phyloP scores from a whole-genome alignment of 2,329 filamentous ascomycete genomes.

The Cladobotryum protrusum region DNA sequence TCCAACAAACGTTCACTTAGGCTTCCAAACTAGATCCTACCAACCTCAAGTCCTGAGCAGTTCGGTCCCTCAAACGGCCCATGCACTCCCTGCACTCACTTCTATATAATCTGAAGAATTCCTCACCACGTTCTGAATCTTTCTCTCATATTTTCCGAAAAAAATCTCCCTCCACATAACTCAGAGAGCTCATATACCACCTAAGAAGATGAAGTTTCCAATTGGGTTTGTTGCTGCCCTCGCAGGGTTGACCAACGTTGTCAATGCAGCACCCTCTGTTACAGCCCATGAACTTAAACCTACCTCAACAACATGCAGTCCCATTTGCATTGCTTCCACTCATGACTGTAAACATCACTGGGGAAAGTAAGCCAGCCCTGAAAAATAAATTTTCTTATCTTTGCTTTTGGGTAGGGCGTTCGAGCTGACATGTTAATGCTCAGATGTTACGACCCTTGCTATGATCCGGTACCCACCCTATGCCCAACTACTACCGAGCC shows the following conservation, averaged over 20 bases:
- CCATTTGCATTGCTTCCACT: constrained; percentile 23
- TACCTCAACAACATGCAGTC: too few species aligned
- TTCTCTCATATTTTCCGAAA: neutral
- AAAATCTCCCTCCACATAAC: neutral
- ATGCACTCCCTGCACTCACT: too few species aligned
- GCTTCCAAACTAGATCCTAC: too few species aligned
- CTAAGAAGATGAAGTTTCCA: too few species aligned
- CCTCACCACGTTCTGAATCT: neutral
- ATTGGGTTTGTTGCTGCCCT: too few species aligned
- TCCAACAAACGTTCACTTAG: too few species aligned
- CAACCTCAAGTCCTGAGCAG: too few species aligned
- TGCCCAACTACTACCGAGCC: neutral
- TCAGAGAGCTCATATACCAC: too few species aligned
- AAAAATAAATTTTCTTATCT: neutral
- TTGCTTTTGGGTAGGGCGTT: neutral
- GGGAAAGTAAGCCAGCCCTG: constrained; percentile 20
- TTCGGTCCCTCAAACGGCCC: too few species aligned
- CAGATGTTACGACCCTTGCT: constrained; percentile 28
- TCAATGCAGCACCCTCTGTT: too few species aligned
- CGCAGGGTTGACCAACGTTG: too few species aligned
- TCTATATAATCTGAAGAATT: neutral
- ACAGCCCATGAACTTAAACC: too few species aligned
- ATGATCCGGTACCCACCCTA: constrained; percentile 14
- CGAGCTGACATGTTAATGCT: neutral
- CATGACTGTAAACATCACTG: constrained; percentile 22